These are phyloP conservation scores for Pilasporangium apinafurcum DNA, from an alignment of 352 stramenopile species.

Conservation along the genomic window DNA sequence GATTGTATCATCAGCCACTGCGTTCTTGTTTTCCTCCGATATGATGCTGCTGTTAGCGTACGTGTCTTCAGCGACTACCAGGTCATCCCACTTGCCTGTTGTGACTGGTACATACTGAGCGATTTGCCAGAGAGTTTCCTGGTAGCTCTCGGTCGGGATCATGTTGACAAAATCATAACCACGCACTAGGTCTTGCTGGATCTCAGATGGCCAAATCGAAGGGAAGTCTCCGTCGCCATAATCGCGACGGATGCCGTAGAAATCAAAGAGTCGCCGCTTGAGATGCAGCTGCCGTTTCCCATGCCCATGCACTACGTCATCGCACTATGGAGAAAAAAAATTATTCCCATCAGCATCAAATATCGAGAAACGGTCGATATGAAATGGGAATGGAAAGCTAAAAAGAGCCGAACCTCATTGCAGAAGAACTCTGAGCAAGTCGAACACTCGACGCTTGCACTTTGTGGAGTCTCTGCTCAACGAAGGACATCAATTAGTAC, in stretches of 20 bases:
- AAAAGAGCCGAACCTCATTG: conserved; percentile 20
- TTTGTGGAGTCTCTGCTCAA: conserved; percentile 27
- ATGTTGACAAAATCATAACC: conserved; percentile 64
- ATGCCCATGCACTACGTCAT: conserved; percentile 73
- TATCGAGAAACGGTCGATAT: neutral
- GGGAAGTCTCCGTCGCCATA: conserved; percentile 89
- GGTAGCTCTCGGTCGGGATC: conserved; percentile 49
- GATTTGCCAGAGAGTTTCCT: conserved; percentile 61
- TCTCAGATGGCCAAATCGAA: conserved; percentile 86
- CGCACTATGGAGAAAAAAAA: conserved; percentile 45
- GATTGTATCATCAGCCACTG: too few species aligned
- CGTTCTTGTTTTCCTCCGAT: too few species aligned
- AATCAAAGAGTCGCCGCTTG: conserved; percentile 87
- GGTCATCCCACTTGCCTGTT: conserved; percentile 23
- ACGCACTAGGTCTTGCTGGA: conserved; percentile 62
- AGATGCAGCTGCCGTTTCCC: conserved; percentile 71
- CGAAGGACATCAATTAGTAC: neutral
- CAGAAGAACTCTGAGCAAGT: conserved; percentile 92
- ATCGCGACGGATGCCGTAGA: conserved; percentile 87
- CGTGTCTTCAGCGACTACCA: conserved; percentile 1
- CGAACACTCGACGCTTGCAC: conserved; percentile 78
- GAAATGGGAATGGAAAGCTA: neutral
- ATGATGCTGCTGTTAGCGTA: neutral
- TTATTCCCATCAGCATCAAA: neutral
- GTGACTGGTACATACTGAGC: conserved; percentile 44